Percentiles rank a stretch among this genome's conserved stretches.
Evolutionary conservation across 2,329 filamentous ascomycete genomes (phyloP).

Genomic region (Penicillium sp.): DNA sequence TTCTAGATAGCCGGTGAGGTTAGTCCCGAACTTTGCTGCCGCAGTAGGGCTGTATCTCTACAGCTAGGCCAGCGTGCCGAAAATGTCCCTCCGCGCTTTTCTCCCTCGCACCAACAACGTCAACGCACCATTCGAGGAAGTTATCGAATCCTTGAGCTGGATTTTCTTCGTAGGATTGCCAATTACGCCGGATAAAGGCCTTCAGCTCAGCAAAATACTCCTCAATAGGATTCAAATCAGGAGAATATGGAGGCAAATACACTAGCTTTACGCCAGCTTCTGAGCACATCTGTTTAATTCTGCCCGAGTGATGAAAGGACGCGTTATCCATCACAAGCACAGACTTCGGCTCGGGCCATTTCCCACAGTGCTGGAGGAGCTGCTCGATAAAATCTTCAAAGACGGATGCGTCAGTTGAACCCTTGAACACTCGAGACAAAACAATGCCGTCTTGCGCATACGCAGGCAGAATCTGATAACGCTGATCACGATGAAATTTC

Average conservation of each 20-base stretch:
- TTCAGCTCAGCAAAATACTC: conserved; percentile 6
- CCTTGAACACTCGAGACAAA: conserved; percentile 25
- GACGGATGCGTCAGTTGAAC: conserved; percentile 24
- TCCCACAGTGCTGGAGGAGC: too few species aligned
- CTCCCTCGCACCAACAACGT: conserved; percentile 24
- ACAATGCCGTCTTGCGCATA: conserved; percentile 1
- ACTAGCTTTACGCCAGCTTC: background rate
- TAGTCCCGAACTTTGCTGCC: background rate
- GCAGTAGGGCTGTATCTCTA: background rate
- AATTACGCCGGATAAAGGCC: conserved; percentile 1
- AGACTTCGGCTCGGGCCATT: too few species aligned
- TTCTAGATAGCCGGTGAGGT: background rate
- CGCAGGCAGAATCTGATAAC: conserved; percentile 3
- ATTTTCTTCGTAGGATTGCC: conserved; percentile 1
- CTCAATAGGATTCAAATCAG: background rate
- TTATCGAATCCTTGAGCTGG: conserved; percentile 15
- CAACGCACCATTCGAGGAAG: conserved; percentile 31
- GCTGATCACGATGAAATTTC: conserved; percentile 6
- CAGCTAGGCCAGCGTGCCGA: conserved; percentile 14
- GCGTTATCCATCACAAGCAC: too few species aligned
- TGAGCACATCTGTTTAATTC: background rate
- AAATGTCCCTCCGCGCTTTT: conserved; percentile 25
- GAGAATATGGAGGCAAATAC: background rate
- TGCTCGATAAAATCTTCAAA: too few species aligned
- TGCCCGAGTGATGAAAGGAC: too few species aligned